Conservation (phyloP, 1,284 basidiomycete genomes). For the Leccinum subrobustum region DNA sequence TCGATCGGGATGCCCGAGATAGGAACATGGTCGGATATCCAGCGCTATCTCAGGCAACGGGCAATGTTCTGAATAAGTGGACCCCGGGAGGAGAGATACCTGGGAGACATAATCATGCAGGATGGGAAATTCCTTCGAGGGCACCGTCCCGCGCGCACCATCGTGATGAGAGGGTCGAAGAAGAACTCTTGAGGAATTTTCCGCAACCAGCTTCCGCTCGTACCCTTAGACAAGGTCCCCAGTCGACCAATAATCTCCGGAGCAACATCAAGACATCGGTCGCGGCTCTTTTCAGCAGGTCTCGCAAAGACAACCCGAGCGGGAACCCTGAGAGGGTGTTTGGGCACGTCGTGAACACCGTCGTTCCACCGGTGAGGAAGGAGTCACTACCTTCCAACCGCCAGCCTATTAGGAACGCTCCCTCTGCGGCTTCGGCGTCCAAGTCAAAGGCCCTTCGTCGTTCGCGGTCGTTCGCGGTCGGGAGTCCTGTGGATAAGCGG, state of each 20-base stretch:
- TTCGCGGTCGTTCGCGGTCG: constrained; percentile 25
- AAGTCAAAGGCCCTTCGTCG: constrained; percentile 23
- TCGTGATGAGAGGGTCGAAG: background rate
- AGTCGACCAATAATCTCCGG: constrained; percentile 7
- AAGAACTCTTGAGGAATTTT: background rate
- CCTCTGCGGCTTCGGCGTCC: background rate
- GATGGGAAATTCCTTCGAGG: constrained; percentile 2
- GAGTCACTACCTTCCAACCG: constrained; percentile 11
- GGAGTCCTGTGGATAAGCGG: background rate
- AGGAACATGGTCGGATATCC: constrained; percentile 6
- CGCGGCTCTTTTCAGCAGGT: constrained; percentile 7
- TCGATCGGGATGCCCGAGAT: background rate
- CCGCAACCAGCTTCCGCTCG: background rate
- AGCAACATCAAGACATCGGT: constrained; percentile 4
- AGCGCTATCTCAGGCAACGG: constrained; percentile 18
- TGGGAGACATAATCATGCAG: constrained; percentile 1
- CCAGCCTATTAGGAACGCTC: background rate
- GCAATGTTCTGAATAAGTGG: constrained; percentile 7
- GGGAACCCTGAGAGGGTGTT: constrained; percentile 11
- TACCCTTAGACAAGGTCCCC: constrained; percentile 10
- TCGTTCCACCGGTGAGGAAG: constrained; percentile 16
- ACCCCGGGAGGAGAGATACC: background rate
- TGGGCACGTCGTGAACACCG: constrained; percentile 12
- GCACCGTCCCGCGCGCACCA: background rate
- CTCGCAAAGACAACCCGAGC: background rate